phyloP scores from a whole-genome alignment of 371 early-diverging fungal species.

The Lichtheimia corymbifera region DNA sequence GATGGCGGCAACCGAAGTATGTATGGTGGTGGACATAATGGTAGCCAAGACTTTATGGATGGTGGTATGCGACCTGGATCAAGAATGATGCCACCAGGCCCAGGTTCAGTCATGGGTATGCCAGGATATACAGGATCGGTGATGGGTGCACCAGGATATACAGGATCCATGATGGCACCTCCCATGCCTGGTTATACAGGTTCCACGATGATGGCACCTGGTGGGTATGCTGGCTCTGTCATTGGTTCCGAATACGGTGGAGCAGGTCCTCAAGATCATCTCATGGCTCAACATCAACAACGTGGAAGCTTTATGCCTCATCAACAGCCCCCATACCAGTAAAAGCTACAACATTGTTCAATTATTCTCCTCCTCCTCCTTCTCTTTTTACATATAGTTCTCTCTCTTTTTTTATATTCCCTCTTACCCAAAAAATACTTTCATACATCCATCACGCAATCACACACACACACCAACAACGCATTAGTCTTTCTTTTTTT shows the following conservation, averaged over 20 bases:
- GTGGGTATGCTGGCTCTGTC: background rate
- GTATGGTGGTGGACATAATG: constrained; percentile 1
- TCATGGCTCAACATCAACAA: constrained; percentile 1
- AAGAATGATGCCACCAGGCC: background rate
- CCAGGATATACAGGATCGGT: background rate
- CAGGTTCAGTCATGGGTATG: background rate
- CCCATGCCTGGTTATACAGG: background rate
- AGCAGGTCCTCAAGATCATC: background rate
- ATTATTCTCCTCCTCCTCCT: background rate
- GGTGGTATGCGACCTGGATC: background rate
- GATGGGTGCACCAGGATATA: background rate
- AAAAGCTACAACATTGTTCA: background rate
- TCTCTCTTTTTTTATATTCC: background rate
- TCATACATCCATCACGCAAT: background rate
- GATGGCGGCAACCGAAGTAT: constrained; percentile 1
- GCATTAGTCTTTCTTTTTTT: too few species aligned
- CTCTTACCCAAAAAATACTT: background rate
- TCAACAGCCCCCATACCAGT: background rate
- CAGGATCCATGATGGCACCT: background rate
- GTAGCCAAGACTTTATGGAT: too few species aligned
- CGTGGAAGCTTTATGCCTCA: background rate
- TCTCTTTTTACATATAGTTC: background rate
- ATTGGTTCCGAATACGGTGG: background rate
- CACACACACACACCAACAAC: too few species aligned
- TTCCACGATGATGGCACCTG: background rate